These are phyloP conservation scores for Dioscorea cayenensis DNA, from an alignment of 116 monocot genomes.

Conservation along the genomic window DNA sequence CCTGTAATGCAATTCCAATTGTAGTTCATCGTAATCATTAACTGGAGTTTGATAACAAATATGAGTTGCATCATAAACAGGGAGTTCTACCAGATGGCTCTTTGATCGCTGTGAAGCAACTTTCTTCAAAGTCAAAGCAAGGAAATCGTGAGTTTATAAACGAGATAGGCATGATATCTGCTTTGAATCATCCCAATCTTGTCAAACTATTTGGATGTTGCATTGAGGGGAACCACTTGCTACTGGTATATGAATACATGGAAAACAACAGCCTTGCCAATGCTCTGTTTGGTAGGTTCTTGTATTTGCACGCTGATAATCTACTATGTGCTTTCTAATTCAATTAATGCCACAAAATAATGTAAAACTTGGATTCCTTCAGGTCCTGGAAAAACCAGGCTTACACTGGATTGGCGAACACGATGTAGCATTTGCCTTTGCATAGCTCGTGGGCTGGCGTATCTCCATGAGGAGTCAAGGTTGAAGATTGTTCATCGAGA, in stretches of 20 bases:
- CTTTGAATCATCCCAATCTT: conserved; percentile 55
- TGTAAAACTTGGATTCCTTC: conserved; percentile 5
- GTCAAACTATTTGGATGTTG: conserved; percentile 53
- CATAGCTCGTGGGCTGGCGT: conserved; percentile 53
- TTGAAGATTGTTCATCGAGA: conserved; percentile 68
- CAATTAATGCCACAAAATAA: background rate
- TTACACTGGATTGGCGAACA: conserved; percentile 46
- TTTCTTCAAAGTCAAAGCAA: conserved; percentile 59
- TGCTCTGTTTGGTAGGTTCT: conserved; percentile 53
- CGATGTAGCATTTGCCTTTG: conserved; percentile 54
- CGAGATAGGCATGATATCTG: conserved; percentile 79
- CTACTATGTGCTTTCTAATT: background rate
- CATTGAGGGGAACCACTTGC: conserved; percentile 45
- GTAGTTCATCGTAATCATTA: too few relatives aligned
- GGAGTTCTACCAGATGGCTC: conserved; percentile 44
- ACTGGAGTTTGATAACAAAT: too few relatives aligned
- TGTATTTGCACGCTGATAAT: background rate
- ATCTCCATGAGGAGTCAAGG: conserved; percentile 62
- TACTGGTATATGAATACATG: conserved; percentile 69
- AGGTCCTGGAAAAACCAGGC: conserved; percentile 28
- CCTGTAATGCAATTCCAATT: too few relatives aligned
- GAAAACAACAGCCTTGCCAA: conserved; percentile 70
- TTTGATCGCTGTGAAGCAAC: conserved; percentile 48
- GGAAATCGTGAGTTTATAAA: conserved; percentile 81
- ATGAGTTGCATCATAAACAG: too few relatives aligned